Conservation (phyloP, 257 asterid species). For the Przewalskia tangutica region DNA sequence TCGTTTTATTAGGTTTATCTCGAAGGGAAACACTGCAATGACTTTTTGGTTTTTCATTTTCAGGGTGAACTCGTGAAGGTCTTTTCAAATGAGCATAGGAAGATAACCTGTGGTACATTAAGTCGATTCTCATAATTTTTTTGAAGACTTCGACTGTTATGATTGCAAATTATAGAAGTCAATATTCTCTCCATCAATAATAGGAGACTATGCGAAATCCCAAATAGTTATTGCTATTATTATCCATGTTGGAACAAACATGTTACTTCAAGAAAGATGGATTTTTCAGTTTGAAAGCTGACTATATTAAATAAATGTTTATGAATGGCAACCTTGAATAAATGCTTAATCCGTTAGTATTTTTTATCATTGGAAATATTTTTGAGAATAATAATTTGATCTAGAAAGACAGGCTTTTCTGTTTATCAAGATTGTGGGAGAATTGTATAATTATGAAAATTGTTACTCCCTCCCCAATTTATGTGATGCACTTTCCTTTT, state of each 20-base stretch:
- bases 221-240: neutral
- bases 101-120: slow-evolving; percentile 71
- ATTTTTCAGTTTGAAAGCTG: neutral
- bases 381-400: neutral
- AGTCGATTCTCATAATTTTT: slow-evolving; percentile 10
- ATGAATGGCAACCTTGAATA: neutral
- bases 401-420: neutral
- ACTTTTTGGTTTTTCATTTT: slow-evolving; percentile 24
- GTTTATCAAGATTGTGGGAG: neutral
- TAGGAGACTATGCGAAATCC: neutral
- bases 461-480: neutral
- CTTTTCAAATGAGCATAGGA: slow-evolving; percentile 83
- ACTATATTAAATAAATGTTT: neutral
- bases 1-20: neutral
- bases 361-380: neutral
- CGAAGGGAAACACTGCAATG: slow-evolving; percentile 16
- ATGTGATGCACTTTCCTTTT: neutral
- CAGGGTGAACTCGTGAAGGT: slow-evolving; percentile 96
- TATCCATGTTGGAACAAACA: neutral
- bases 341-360: neutral
- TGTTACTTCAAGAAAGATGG: neutral
- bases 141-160: neutral
- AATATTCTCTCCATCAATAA: neutral
- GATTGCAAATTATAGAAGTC: neutral
- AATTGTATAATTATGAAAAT: neutral